Evolutionary conservation across 805 yeast genomes (phyloP), one percentile per base, ranked within the genome.

Genomic region (Kurtzmaniella cleridarum): DNA sequence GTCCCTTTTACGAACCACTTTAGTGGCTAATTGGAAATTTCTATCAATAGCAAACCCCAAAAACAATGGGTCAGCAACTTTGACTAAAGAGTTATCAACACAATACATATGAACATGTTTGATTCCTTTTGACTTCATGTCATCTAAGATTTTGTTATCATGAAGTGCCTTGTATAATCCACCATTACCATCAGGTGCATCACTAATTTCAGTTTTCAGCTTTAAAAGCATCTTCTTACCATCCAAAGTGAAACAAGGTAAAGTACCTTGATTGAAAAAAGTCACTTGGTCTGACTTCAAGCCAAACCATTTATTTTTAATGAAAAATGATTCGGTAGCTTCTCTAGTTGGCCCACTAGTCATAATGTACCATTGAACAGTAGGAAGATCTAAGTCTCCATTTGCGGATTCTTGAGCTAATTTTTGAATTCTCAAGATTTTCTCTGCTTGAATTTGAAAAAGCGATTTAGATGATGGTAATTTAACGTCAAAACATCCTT

Each of bases 131-230:
- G 50, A 43, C 23, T 64, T 54, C 57, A 93, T 76, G 57, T 91
- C 96, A 5, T 75, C 74, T 26, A 93, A 53, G 14, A 90, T 66
- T 2, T 77, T 75, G 47, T 81, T 76, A 32, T 74, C 74, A 49
- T 66, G 63, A 30, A 93, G 71, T 1, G 96, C 98, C 54, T 79
- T 82, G 66, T 93, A 93, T 36, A 93, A 69, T 2, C 99, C 99
- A 42, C 99, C 99, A 59, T 93, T 93, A 1, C 99, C 99, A 61
- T 93, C 98, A 1, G 99, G 99, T 5, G 96, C 85, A 52, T 84
- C 84, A 20, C 89, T 81, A 29, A 87, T 71, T 18, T 71, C 62
- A 31, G 64, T 54, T 32, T 73, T 66, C 6, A 78, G 59, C 45
- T 78, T 79, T 55, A 88, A 55, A 41, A 90, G 71, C 48, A 93